These are phyloP conservation scores for Mortierella alpina DNA, from an alignment of 192 early-diverging fungal genomes.

Conservation along the genomic window DNA sequence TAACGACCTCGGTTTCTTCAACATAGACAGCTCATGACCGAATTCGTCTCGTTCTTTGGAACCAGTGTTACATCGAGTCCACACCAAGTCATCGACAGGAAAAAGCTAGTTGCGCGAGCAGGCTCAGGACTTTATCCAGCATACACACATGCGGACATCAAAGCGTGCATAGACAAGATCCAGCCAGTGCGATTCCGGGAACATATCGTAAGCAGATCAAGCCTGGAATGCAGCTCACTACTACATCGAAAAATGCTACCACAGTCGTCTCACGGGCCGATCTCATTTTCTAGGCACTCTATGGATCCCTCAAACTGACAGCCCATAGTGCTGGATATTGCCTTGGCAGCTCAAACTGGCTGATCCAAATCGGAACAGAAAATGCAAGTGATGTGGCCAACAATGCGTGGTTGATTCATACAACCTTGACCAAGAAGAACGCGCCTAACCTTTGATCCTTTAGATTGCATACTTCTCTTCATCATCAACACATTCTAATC, in stretches of 20 bases:
- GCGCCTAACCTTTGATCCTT: neutral
- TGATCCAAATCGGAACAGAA: constrained; percentile 70
- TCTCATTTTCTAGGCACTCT: constrained; percentile 32
- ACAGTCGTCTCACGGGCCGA: neutral
- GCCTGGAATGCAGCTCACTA: neutral
- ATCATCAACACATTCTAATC: constrained; percentile 53
- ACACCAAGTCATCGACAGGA: constrained; percentile 38
- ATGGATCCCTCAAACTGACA: constrained; percentile 57
- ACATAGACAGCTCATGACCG: constrained; percentile 68
- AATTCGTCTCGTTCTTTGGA: constrained; percentile 66
- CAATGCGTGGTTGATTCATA: neutral
- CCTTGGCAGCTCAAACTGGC: constrained; percentile 81
- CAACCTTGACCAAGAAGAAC: neutral
- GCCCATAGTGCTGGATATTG: constrained; percentile 81
- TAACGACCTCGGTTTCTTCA: neutral
- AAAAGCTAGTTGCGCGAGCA: constrained; percentile 26
- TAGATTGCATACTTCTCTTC: constrained; percentile 60
- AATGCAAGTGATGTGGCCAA: constrained; percentile 33
- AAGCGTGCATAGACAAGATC: constrained; percentile 69
- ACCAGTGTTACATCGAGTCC: constrained; percentile 48
- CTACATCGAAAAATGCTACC: neutral
- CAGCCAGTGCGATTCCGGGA: constrained; percentile 69
- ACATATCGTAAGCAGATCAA: constrained; percentile 52
- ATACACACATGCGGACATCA: constrained; percentile 67
- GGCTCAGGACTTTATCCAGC: constrained; percentile 53